Percentiles rank a stretch among this genome's conserved stretches.
Evolutionary conservation across 805 yeast genomes (phyloP).

Genomic region (Zygotorulaspora chibaensis): DNA sequence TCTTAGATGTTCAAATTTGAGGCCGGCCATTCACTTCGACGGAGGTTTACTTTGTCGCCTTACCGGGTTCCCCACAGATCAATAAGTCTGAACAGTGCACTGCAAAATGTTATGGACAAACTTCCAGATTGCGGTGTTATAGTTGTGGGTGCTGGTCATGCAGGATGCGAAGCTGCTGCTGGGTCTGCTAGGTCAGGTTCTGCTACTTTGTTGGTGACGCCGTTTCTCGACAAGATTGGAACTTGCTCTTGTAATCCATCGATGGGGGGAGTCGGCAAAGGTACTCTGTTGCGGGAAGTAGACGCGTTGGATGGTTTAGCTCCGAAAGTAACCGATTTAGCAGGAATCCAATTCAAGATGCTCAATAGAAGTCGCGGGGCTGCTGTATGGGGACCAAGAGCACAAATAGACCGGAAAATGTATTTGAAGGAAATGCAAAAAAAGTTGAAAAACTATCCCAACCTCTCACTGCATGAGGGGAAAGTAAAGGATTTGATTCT

Average conservation of each 20-base stretch:
- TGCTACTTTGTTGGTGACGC: constrained; percentile 58
- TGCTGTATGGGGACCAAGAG: constrained; percentile 99
- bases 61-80: constrained; percentile 4
- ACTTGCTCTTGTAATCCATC: constrained; percentile 96
- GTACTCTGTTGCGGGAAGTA: constrained; percentile 84
- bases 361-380: constrained; percentile 78
- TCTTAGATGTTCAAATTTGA: neutral
- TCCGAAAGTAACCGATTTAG: constrained; percentile 78
- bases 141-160: constrained; percentile 97
- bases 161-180: constrained; percentile 96
- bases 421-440: constrained; percentile 78
- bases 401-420: constrained; percentile 85
- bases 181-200: constrained; percentile 87
- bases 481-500: constrained; percentile 82
- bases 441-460: constrained; percentile 52
- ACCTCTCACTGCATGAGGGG: constrained; percentile 53
- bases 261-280: constrained; percentile 98
- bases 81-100: constrained; percentile 14
- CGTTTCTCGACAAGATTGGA: constrained; percentile 70
- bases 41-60: neutral
- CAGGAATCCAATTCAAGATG: constrained; percentile 89
- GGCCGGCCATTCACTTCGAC: neutral
- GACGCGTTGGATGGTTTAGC: constrained; percentile 96
- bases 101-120: constrained; percentile 7
- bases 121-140: constrained; percentile 46